These are phyloP conservation scores for Heterotrichella gracilis DNA, from an alignment of 352 stramenopile species.

Conservation along the genomic window DNA sequence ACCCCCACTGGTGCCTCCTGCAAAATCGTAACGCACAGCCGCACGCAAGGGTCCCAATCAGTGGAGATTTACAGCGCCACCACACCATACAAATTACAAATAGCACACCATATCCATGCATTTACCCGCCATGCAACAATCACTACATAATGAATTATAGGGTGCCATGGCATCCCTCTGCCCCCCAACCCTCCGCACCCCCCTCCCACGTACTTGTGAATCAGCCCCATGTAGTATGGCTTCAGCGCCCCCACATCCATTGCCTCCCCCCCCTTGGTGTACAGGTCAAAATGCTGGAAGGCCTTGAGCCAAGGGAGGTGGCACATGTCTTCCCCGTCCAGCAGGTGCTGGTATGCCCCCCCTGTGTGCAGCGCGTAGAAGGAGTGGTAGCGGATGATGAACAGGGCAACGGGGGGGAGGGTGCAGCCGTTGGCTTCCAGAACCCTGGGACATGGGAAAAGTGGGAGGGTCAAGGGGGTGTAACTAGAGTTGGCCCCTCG, in stretches of 20 bases:
- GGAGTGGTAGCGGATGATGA: constrained; percentile 63
- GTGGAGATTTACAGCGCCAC: too few species aligned
- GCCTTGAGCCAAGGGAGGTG: constrained; percentile 46
- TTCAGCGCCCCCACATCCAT: constrained; percentile 42
- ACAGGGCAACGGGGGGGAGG: constrained; percentile 46
- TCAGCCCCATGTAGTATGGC: constrained; percentile 52
- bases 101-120: neutral
- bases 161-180: constrained; percentile 31
- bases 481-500: too few species aligned
- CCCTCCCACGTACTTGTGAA: constrained; percentile 69
- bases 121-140: too few species aligned
- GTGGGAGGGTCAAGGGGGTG: too few species aligned
- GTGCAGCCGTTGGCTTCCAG: constrained; percentile 44
- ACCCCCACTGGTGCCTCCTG: too few species aligned
- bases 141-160: too few species aligned
- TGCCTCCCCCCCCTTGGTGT: constrained; percentile 47
- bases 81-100: neutral
- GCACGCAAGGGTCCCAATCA: too few species aligned
- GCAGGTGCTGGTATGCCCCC: constrained; percentile 48
- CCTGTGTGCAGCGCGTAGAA: constrained; percentile 64
- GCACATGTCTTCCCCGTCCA: constrained; percentile 41
- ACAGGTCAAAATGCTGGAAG: constrained; percentile 66
- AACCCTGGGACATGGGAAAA: constrained; percentile 68
- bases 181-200: too few species aligned
- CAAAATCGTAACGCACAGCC: too few species aligned